phyloP scores from a whole-genome alignment of 495 filamentous ascomycete genomes.

The Aspergillus sclerotiicarbonarius region DNA sequence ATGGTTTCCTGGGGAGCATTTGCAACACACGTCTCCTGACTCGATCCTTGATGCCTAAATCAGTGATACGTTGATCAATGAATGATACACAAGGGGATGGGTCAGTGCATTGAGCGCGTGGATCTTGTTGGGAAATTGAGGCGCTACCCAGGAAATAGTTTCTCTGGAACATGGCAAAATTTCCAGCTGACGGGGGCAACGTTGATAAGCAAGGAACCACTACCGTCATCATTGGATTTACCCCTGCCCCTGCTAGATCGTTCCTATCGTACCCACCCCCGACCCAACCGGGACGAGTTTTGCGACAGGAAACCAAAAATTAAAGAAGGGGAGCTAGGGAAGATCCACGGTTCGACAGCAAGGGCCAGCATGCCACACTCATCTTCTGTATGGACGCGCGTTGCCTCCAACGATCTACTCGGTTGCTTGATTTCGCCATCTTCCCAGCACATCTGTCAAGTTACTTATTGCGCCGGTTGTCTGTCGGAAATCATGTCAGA shows the following conservation, averaged over 20 bases:
- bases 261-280: constrained; percentile 1
- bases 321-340: neutral
- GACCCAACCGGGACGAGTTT: neutral
- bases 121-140: neutral
- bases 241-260: neutral
- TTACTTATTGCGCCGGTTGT: neutral
- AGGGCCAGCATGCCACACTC: constrained; percentile 12
- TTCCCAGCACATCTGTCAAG: neutral
- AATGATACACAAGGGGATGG: neutral
- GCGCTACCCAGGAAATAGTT: neutral
- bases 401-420: constrained; percentile 11
- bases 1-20: neutral
- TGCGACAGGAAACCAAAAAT: neutral
- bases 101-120: neutral
- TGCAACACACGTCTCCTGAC: neutral
- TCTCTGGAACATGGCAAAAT: neutral
- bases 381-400: constrained; percentile 9
- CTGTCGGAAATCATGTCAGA: neutral
- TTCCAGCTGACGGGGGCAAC: neutral
- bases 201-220: constrained; percentile 2
- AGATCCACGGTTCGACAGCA: constrained; percentile 2
- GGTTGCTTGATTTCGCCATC: neutral
- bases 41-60: neutral
- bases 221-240: neutral
- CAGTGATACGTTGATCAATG: neutral